phyloP scores from a whole-genome alignment of 495 filamentous ascomycete species.

The Diplogelasinospora grovesii region DNA sequence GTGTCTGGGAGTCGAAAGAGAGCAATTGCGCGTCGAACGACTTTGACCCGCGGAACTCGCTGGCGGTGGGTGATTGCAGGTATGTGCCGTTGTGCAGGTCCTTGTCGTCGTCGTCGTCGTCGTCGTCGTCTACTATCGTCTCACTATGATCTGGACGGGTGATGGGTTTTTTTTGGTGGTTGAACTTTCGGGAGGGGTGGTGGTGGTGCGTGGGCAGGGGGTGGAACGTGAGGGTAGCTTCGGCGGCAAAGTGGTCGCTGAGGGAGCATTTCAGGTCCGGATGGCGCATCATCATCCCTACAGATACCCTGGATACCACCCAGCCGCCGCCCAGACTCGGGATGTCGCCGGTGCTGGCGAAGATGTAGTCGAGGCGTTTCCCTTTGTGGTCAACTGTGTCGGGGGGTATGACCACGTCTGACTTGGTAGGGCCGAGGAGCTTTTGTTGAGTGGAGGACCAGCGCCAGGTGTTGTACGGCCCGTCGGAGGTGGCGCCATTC shows the following conservation, averaged over 20 bases:
- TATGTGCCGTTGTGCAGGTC: constrained; percentile 57
- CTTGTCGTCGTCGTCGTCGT: constrained; percentile 67
- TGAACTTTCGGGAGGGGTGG: background rate
- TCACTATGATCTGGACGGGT: too few relatives aligned
- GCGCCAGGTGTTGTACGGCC: constrained; percentile 83
- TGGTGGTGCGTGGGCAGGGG: constrained; percentile 6
- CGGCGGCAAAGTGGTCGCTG: constrained; percentile 89
- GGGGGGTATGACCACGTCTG: constrained; percentile 44
- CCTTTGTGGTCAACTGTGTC: constrained; percentile 61
- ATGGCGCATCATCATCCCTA: constrained; percentile 81
- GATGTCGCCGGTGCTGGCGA: constrained; percentile 38
- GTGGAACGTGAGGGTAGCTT: constrained; percentile 53
- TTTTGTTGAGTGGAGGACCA: constrained; percentile 63
- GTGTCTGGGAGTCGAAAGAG: too few relatives aligned
- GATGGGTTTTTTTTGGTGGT: background rate
- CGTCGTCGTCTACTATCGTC: background rate
- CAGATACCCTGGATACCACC: constrained; percentile 57
- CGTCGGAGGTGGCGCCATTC: constrained; percentile 86
- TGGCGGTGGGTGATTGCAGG: constrained; percentile 25
- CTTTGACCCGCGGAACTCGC: constrained; percentile 16
- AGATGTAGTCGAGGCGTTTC: constrained; percentile 94
- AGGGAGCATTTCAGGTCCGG: constrained; percentile 75
- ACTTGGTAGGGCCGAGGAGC: constrained; percentile 45
- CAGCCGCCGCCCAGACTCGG: constrained; percentile 41
- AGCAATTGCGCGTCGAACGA: constrained; percentile 21